These are phyloP conservation scores for Parastagonospora avenae DNA, from an alignment of 2,329 filamentous ascomycete genomes.

Conservation along the genomic window DNA sequence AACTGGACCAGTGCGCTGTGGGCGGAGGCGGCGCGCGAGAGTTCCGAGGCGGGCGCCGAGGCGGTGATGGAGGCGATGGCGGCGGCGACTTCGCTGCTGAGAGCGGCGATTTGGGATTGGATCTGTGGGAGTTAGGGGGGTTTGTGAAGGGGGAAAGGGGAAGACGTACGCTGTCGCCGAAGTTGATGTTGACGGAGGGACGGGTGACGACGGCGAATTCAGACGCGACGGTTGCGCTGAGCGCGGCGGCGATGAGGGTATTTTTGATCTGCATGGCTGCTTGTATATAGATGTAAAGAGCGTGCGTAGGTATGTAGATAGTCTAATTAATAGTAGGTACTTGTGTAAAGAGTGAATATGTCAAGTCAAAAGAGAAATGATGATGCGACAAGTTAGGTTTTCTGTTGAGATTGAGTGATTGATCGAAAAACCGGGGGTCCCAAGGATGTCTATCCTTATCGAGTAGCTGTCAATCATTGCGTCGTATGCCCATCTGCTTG, in stretches of 20 bases:
- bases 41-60: slow-evolving; percentile 9
- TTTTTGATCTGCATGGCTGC: slow-evolving; percentile 25
- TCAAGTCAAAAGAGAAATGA: too few species aligned
- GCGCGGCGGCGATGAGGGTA: slow-evolving; percentile 20
- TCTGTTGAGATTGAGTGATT: too few species aligned
- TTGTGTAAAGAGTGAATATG: too few species aligned
- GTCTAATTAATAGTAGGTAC: neutral
- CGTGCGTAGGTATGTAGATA: neutral
- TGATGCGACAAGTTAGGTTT: too few species aligned
- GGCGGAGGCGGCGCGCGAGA: slow-evolving; percentile 19
- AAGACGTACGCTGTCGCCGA: slow-evolving; percentile 22
- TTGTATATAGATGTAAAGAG: too few species aligned
- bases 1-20: slow-evolving; percentile 25
- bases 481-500: neutral
- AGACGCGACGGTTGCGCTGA: slow-evolving; percentile 19
- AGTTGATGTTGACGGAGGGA: slow-evolving; percentile 16
- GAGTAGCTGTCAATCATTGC: too few species aligned
- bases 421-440: neutral
- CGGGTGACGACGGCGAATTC: slow-evolving; percentile 29
- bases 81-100: slow-evolving; percentile 14
- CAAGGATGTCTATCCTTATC: neutral
- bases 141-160: neutral
- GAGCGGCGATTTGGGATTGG: slow-evolving; percentile 18
- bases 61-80: slow-evolving; percentile 19
- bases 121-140: slow-evolving; percentile 8